These are phyloP conservation scores for Schizothecium vesticola DNA, from an alignment of 495 filamentous ascomycete genomes.

Conservation along the genomic window DNA sequence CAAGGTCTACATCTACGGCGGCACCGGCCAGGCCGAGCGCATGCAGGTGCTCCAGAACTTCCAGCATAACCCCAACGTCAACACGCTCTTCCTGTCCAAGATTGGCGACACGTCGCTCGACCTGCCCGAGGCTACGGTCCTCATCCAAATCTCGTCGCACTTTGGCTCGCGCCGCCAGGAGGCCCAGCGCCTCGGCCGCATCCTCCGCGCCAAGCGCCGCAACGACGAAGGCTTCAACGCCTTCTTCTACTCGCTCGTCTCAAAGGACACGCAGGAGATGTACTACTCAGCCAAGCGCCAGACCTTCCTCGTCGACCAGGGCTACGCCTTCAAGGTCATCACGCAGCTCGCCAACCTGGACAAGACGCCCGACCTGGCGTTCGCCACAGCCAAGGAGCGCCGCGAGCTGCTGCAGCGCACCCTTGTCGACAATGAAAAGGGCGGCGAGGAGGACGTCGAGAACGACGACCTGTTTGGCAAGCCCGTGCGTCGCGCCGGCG, in stretches of 20 bases:
- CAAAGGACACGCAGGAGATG: slow-evolving; percentile 97
- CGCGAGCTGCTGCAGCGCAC: slow-evolving; percentile 86
- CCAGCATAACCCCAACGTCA: slow-evolving; percentile 86
- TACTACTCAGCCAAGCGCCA: slow-evolving; percentile 96
- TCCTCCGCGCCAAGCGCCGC: slow-evolving; percentile 89
- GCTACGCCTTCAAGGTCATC: slow-evolving; percentile 99
- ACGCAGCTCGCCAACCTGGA: slow-evolving; percentile 92
- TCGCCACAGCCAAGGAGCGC: slow-evolving; percentile 72
- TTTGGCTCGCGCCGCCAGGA: slow-evolving; percentile 97
- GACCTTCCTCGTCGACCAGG: slow-evolving; percentile 96
- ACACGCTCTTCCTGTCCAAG: slow-evolving; percentile 96
- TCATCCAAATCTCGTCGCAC: slow-evolving; percentile 98
- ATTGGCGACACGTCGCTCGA: slow-evolving; percentile 98
- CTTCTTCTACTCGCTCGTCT: slow-evolving; percentile 97
- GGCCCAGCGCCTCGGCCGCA: slow-evolving; percentile 89
- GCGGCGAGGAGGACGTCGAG: slow-evolving; percentile 69
- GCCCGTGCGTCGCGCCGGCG: slow-evolving; percentile 23
- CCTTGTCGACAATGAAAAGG: slow-evolving; percentile 82
- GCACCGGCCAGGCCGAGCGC: slow-evolving; percentile 79
- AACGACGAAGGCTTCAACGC: slow-evolving; percentile 99
- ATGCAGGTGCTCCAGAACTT: slow-evolving; percentile 92
- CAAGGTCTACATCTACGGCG: slow-evolving; percentile 92
- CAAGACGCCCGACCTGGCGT: slow-evolving; percentile 72
- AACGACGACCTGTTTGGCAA: slow-evolving; percentile 79
- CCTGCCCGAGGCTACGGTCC: slow-evolving; percentile 90